Base-by-base conservation (phyloP, 1,139 yeast species). In the Pichia kudriavzevii region DNA sequence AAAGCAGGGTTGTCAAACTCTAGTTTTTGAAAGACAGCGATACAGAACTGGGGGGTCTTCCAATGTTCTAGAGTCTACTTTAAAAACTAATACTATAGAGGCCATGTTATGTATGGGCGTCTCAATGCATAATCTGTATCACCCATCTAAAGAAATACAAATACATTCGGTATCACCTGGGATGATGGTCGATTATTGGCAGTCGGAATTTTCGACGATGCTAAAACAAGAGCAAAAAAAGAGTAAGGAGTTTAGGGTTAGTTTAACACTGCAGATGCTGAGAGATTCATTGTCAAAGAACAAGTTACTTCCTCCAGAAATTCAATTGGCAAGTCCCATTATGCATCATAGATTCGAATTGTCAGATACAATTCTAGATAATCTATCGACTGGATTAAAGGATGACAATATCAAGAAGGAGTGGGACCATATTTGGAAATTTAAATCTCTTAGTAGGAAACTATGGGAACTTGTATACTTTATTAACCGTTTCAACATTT, bases 11-110 rank as follows among this genome's bases (percentile, higher is more conserved):
- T n/a, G n/a, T n/a, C 26, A 35, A 9, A 49, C 66, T 5, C 60
- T 72, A 5, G 47, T 75, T 4, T 56, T 76, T 5, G 83, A 77
- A 47, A 53, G 73, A 36, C 84, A 77, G 47, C 49, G 82, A 26
- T 60, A 67, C 31, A 59, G 82, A 28, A 62, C 73, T 0, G 59
- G 57, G 38, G 70, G 77, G 0, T 59, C 67, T 1, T 55, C 60
- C 6, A 52, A 53, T 17, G 67, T 76, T 0, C 56, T 71, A 5
- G 79, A 74, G 38, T 65, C 68, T 44, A 66, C 75, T 2, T 49
- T 75, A 22, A 60, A 67, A 33, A 66, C 72, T 6, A 75, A 74
- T 41, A 61, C 72, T 25, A 49, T 76, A 22, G 83, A 76, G 46
- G 67, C 66, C 24, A 61, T 72, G 57, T 36, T 73, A 3, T 63